phyloP scores from a whole-genome alignment of 2,329 filamentous ascomycete genomes.

The Fusarium nematophilum region DNA sequence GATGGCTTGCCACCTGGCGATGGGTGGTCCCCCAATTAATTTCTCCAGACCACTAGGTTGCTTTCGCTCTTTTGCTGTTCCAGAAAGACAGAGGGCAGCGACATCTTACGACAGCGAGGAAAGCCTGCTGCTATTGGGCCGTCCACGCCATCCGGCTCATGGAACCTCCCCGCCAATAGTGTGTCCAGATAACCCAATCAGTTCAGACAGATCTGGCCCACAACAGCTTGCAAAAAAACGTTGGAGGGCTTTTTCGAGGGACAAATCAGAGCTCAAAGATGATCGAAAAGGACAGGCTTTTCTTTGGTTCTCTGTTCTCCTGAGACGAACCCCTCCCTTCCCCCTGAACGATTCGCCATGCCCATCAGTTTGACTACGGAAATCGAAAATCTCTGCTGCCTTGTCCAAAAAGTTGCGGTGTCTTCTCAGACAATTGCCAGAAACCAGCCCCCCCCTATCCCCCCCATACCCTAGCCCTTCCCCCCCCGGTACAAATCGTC shows the following conservation, averaged over 20 bases:
- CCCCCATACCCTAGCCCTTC: conserved; percentile 22
- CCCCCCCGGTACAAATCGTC: too few species aligned
- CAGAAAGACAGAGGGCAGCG: conserved; percentile 17
- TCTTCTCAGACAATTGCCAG: conserved; percentile 22
- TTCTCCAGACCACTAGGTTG: conserved; percentile 20
- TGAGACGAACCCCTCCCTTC: conserved; percentile 7
- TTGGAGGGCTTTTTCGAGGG: conserved; percentile 3
- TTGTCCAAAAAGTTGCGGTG: conserved; percentile 29
- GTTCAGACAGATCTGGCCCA: conserved; percentile 29
- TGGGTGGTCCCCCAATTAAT: conserved; percentile 32
- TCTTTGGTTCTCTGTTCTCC: background rate
- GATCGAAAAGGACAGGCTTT: background rate
- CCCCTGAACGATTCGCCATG: conserved; percentile 4
- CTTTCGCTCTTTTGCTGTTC: conserved; percentile 9
- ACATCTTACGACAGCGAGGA: conserved; percentile 20
- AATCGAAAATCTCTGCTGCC: background rate
- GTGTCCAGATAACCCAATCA: conserved; percentile 25
- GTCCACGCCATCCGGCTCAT: background rate
- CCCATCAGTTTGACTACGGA: background rate
- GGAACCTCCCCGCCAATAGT: conserved; percentile 22
- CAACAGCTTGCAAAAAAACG: too few species aligned
- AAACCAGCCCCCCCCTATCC: conserved; percentile 28
- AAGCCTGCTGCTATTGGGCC: conserved; percentile 25
- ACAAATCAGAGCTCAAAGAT: conserved; percentile 30
- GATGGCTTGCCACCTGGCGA: conserved; percentile 40